Conservation (phyloP, 306 rosid genomes). For the Aeschynomene evenia region DNA sequence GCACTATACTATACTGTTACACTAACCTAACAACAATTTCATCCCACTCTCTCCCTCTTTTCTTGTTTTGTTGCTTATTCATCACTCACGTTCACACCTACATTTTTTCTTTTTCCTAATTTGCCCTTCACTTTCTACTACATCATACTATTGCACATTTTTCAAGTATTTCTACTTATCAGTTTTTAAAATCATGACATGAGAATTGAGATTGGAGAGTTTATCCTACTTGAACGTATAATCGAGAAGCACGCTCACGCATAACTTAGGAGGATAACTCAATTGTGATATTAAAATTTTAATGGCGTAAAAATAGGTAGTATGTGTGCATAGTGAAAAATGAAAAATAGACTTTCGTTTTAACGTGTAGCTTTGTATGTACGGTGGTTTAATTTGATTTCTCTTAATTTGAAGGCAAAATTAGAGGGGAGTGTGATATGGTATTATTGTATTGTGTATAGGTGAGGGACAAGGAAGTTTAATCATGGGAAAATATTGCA, state of each 20-base stretch:
- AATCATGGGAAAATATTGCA: slow-evolving; percentile 7
- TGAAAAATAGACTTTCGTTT: background rate
- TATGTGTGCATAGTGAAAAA: background rate
- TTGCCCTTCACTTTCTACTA: background rate
- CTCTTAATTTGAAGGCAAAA: background rate
- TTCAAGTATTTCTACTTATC: background rate
- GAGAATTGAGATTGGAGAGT: too few species aligned
- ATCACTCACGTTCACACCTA: background rate
- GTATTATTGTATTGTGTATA: background rate
- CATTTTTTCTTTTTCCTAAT: background rate
- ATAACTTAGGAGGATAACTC: background rate
- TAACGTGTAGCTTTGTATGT: background rate
- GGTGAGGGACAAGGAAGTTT: background rate
- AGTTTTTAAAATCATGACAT: too few species aligned
- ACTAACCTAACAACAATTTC: slow-evolving; percentile 4
- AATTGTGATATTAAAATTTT: background rate
- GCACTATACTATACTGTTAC: too few species aligned
- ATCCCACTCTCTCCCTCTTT: too few species aligned
- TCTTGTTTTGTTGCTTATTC: background rate
- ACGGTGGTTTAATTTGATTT: too few species aligned
- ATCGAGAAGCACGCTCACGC: background rate
- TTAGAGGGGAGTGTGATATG: background rate
- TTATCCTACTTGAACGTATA: too few species aligned
- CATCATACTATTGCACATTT: background rate
- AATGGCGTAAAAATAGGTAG: background rate